Percentiles rank a stretch among this genome's conserved stretches.
These are phyloP conservation scores for Monosporascus sp. DNA, from an alignment of 2,329 filamentous ascomycete species.

Conservation along the genomic window DNA sequence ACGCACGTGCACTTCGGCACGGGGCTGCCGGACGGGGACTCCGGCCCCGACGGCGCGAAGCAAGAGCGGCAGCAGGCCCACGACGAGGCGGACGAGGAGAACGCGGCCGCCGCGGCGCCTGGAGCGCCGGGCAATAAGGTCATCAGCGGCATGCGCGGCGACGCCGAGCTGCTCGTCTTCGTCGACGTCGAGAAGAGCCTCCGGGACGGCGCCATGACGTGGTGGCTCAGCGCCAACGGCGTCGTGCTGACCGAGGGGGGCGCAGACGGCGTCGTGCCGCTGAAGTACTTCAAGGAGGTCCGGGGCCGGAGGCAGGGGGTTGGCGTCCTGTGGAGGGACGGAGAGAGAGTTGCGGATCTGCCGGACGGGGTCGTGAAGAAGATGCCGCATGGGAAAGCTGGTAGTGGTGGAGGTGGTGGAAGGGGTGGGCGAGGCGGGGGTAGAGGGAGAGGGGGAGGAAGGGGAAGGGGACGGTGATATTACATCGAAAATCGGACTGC, in stretches of 20 bases:
- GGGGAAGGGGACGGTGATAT: conserved; percentile 15
- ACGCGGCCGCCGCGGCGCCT: conserved; percentile 14
- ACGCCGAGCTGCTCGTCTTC: conserved; percentile 73
- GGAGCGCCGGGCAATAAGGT: conserved; percentile 35
- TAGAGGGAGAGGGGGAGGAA: conserved; percentile 19
- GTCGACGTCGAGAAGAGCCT: conserved; percentile 67
- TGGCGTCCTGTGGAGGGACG: conserved; percentile 66
- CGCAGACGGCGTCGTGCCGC: conserved; percentile 57
- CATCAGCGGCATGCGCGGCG: conserved; percentile 75
- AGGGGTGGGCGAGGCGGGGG: conserved; percentile 30
- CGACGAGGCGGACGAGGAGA: conserved; percentile 2
- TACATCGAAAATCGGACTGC: no score
- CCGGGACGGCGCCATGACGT: conserved; percentile 54
- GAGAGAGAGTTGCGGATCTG: conserved; percentile 61
- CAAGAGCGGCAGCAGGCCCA: conserved; percentile 7
- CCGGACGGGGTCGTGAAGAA: conserved; percentile 52
- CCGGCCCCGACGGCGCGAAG: conserved; percentile 7
- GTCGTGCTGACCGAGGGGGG: conserved; percentile 63
- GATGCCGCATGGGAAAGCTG: conserved; percentile 42
- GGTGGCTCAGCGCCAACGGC: conserved; percentile 76
- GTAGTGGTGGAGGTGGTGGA: conserved; percentile 30
- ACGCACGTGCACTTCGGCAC: conserved; percentile 89
- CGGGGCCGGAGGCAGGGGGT: conserved; percentile 55
- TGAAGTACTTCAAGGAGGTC: conserved; percentile 68
- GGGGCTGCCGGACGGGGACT: conserved; percentile 52